These are phyloP conservation scores for Trypanosoma vivax DNA, from an alignment of 208 protist genomes.

Conservation along the genomic window DNA sequence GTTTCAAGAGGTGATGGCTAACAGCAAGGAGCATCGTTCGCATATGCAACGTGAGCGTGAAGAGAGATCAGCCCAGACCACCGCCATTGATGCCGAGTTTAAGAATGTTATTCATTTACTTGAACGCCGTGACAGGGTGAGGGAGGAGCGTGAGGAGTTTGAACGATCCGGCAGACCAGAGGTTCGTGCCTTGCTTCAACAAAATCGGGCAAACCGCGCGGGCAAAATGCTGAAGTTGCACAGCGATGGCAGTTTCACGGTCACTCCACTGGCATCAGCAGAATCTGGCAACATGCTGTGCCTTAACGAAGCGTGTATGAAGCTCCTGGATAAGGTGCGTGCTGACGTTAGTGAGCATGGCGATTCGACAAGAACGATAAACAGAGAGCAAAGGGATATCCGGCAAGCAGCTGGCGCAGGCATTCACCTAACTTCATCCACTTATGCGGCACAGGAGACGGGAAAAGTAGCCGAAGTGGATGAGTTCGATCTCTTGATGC, in stretches of 20 bases:
- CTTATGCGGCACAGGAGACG: not conserved
- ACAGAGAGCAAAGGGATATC: too few species aligned
- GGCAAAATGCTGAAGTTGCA: constrained; percentile 46
- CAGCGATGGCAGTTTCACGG: constrained; percentile 31
- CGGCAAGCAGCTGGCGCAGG: too few species aligned
- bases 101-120: constrained; percentile 61
- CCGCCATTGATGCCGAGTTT: constrained; percentile 62
- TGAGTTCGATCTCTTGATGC: constrained; percentile 74
- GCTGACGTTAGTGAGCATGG: not conserved
- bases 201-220: constrained; percentile 21
- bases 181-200: constrained; percentile 45
- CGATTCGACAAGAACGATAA: too few species aligned
- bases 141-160: constrained; percentile 63
- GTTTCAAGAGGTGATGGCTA: constrained; percentile 61
- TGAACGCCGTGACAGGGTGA: constrained; percentile 42
- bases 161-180: constrained; percentile 41
- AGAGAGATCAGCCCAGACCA: constrained; percentile 46
- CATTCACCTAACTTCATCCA: too few species aligned
- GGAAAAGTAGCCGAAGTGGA: constrained; percentile 10
- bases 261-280: constrained; percentile 15
- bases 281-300: not conserved
- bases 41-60: constrained; percentile 61
- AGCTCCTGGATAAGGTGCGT: constrained; percentile 16
- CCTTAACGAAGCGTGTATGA: constrained; percentile 18
- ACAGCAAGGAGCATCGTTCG: constrained; percentile 49